Percentiles rank a stretch among this genome's conserved stretches.
phyloP scores from a whole-genome alignment of 192 early-diverging fungal species.

The Cladochytrium replicatum region DNA sequence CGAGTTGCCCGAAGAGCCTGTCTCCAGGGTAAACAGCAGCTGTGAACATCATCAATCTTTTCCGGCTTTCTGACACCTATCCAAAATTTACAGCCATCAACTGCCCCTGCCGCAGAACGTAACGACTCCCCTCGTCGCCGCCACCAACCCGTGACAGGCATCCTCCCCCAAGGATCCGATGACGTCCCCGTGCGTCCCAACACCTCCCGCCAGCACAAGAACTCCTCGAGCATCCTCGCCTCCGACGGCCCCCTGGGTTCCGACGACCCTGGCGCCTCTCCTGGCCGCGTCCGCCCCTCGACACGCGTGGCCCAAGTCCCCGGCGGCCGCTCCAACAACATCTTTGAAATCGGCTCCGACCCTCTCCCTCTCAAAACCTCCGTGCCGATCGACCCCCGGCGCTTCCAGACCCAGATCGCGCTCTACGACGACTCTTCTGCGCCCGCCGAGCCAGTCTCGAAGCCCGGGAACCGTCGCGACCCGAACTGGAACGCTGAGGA shows the following conservation, averaged over 20 bases:
- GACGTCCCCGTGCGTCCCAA: no score
- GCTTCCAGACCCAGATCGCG: conserved; percentile 10
- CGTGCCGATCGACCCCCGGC: conserved; percentile 18
- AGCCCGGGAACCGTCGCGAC: conserved; percentile 18
- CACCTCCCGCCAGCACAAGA: no score
- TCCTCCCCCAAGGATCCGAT: background rate
- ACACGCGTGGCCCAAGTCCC: conserved; percentile 20
- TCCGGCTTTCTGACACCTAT: no score
- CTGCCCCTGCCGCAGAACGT: no score
- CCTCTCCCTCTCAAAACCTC: conserved; percentile 5
- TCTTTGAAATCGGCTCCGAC: conserved; percentile 23
- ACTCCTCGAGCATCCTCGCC: no score
- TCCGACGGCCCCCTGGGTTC: no score
- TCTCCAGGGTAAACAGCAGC: no score
- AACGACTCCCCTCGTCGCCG: no score
- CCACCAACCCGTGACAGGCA: background rate
- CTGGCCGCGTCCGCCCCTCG: conserved; percentile 14
- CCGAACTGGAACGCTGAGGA: conserved; percentile 25
- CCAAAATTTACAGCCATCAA: no score
- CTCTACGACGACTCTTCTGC: conserved; percentile 11
- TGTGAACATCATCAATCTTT: no score
- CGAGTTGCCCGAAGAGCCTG: no score
- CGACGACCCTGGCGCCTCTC: no score
- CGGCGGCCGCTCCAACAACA: conserved; percentile 21
- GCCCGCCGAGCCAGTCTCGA: conserved; percentile 1